Evolutionary conservation across 2,329 filamentous ascomycete species (phyloP).

Genomic region (Trichoderma sp.): DNA sequence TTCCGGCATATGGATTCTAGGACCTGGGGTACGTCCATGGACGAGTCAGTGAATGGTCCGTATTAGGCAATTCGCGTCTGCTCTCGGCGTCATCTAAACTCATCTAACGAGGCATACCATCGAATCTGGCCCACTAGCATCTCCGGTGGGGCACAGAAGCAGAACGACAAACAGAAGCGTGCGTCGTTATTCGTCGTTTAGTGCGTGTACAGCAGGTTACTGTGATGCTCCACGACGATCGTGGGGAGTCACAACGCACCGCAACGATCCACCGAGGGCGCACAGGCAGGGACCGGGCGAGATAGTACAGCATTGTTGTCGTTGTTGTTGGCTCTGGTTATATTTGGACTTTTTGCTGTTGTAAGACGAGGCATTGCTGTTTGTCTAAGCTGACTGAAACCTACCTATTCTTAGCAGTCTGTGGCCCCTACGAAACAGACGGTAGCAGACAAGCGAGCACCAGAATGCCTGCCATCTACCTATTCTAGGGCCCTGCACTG

Average conservation of each 20-base stretch:
- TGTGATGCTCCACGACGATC: neutral
- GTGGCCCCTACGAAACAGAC: neutral
- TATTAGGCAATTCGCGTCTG: conserved; percentile 7
- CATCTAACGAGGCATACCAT: conserved; percentile 1
- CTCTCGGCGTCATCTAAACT: conserved; percentile 11
- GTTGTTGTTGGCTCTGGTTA: neutral
- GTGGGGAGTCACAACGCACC: neutral
- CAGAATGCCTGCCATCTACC: neutral
- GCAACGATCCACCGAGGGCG: neutral
- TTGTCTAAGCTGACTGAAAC: neutral
- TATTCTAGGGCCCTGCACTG: neutral
- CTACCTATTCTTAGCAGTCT: neutral
- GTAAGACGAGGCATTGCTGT: neutral
- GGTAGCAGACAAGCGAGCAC: neutral
- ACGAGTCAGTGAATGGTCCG: neutral
- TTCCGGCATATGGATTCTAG: neutral
- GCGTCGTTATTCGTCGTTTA: neutral
- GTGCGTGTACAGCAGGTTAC: neutral
- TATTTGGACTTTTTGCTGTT: neutral
- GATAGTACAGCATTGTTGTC: neutral
- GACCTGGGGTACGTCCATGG: neutral
- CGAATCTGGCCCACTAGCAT: conserved; percentile 13
- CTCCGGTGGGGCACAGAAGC: neutral
- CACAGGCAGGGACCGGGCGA: neutral
- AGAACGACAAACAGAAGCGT: neutral